Evolutionary conservation across 2,329 filamentous ascomycete species (phyloP).

Genomic region (Orbilia oligospora): DNA sequence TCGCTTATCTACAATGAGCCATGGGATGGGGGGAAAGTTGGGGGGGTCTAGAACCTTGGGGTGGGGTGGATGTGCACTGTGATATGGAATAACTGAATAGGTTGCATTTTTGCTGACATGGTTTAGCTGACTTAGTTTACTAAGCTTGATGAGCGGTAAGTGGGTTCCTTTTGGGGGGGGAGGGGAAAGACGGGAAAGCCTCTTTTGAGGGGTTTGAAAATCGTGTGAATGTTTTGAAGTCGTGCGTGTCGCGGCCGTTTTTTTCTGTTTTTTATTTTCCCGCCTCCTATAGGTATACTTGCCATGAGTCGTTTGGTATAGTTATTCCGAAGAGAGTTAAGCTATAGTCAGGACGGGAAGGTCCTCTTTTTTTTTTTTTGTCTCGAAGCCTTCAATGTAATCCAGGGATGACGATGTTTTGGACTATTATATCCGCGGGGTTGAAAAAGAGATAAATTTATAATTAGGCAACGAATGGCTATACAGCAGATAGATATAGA

Average conservation of each 20-base stretch:
- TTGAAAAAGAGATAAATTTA: too few relatives aligned
- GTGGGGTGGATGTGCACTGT: background rate
- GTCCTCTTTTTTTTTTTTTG: conserved; percentile 6
- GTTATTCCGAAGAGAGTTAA: background rate
- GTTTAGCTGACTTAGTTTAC: background rate
- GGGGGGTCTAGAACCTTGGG: conserved; percentile 20
- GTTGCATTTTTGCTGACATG: too few relatives aligned
- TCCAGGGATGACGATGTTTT: conserved; percentile 13
- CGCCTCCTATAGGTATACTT: too few relatives aligned
- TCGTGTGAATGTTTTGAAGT: background rate
- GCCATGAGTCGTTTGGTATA: background rate
- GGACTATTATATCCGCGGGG: too few relatives aligned
- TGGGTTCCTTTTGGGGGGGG: background rate
- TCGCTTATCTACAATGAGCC: conserved; percentile 45
- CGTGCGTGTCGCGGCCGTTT: conserved; percentile 3
- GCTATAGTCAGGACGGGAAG: background rate
- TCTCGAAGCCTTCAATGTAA: conserved; percentile 19
- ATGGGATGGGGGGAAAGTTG: conserved; percentile 17
- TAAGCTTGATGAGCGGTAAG: background rate
- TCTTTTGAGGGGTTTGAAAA: background rate
- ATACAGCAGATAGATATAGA: too few relatives aligned
- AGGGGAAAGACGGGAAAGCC: background rate
- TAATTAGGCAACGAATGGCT: too few relatives aligned
- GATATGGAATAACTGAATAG: background rate
- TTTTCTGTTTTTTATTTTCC: background rate